Evolutionary conservation across 2,329 filamentous ascomycete species (phyloP), one percentile per base, ranked within the genome.

Genomic region (Neofusicoccum sp.): DNA sequence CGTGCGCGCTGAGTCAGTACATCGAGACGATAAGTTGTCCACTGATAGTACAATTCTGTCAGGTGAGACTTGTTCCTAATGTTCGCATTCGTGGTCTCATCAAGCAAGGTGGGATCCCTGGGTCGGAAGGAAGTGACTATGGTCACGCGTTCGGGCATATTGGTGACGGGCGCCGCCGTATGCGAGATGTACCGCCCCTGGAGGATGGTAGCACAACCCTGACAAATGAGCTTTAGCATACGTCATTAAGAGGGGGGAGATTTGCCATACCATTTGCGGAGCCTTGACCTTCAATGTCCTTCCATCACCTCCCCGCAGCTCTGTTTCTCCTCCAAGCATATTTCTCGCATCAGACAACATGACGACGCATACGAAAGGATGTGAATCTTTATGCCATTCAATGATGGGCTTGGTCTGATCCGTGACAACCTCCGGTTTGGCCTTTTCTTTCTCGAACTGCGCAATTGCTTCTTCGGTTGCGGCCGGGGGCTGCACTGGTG

Each of bases 271-370:
- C 72, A 78, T 79, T 16, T 67, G 63, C 62, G 77, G 78, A 28
- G 77, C 76, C 12, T 76, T 71, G 49, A 79, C 74, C 66, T 79
- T 80, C 66, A 74, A 73, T 49, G 78, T 73, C 33, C 76, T 71
- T 2, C 78, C 78, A 40, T 68, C 80, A 1, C 78, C 80, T 20
- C 81, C 89, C 61, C 80, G 86, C 49, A 80, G 76, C 24, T 83
- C 86, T 11, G 83, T 90, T 63, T 84, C 86, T 53, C 80, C 80
- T 31, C 80, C 80, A 36, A 75, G 66, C 80, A 82, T 82, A 41
- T 72, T 67, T 20, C 72, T 73, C 28, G 76, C 75, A 63, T 82
- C 80, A 31, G 75, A 78, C 64, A 82, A 73, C 80, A 82, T 82
- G 4, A 80, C 69, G 20, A 82, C 80, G 64, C 80, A 82, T 24